These are phyloP conservation scores for Chloromonas sp. DNA, from an alignment of 163 green algal species.

Conservation along the genomic window DNA sequence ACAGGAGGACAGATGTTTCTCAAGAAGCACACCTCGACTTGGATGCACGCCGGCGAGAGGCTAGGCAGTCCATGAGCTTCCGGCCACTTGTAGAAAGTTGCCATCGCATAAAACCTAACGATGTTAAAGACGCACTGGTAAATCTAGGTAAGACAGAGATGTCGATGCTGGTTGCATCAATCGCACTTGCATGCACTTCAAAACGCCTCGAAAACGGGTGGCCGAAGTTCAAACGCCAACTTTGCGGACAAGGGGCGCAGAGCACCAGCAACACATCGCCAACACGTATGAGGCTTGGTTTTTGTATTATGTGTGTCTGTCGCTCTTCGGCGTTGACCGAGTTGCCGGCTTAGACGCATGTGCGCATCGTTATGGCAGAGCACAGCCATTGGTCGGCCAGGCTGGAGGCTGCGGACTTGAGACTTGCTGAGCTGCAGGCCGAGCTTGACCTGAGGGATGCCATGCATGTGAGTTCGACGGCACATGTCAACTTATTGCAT, in stretches of 20 bases:
- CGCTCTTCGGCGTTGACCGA: too few species aligned
- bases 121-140: background rate
- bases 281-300: too few species aligned
- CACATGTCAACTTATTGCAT: background rate
- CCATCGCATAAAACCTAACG: background rate
- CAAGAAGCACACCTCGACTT: slow-evolving; percentile 34
- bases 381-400: background rate
- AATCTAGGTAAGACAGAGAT: background rate
- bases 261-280: too few species aligned
- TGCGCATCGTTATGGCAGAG: background rate
- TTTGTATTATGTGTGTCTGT: too few species aligned
- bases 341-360: too few species aligned
- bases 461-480: background rate
- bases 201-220: too few species aligned
- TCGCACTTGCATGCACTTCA: too few species aligned
- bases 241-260: too few species aligned
- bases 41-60: slow-evolving; percentile 32
- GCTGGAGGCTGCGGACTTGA: background rate
- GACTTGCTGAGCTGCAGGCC: background rate
- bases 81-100: slow-evolving; percentile 34
- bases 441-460: background rate
- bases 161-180: too few species aligned
- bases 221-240: too few species aligned
- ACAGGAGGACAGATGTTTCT: background rate
- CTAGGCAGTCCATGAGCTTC: slow-evolving; percentile 29